Percentiles rank a stretch among this genome's conserved stretches.
Evolutionary conservation across 352 stramenopile genomes (phyloP).

Genomic region (Phytophthora gonapodyides): DNA sequence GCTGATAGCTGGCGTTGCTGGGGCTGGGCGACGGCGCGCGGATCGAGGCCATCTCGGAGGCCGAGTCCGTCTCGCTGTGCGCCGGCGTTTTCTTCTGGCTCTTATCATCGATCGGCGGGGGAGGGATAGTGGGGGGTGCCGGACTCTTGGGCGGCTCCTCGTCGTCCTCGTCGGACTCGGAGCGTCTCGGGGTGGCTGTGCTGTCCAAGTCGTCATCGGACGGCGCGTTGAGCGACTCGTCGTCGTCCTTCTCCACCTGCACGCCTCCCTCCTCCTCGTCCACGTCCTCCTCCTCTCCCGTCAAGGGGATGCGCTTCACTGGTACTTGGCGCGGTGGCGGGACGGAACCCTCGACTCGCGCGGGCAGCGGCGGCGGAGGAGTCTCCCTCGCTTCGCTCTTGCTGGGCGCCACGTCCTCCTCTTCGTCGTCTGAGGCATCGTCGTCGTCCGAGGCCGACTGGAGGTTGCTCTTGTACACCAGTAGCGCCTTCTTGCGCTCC

Average conservation of each 20-base stretch:
- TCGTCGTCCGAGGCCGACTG: constrained; percentile 67
- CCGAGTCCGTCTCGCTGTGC: constrained; percentile 41
- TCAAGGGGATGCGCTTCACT: not conserved
- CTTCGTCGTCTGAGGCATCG: constrained; percentile 48
- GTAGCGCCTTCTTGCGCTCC: constrained; percentile 78
- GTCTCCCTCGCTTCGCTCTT: constrained; percentile 14
- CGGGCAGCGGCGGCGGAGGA: not conserved
- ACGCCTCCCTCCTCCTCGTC: constrained; percentile 61
- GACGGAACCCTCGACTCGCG: constrained; percentile 29
- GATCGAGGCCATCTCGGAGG: constrained; percentile 31
- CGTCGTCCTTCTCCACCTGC: constrained; percentile 76
- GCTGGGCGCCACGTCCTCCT: constrained; percentile 28
- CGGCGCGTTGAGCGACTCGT: constrained; percentile 71
- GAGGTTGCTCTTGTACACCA: constrained; percentile 80
- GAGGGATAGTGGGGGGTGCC: not conserved
- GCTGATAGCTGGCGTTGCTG: constrained; percentile 23
- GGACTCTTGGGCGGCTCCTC: constrained; percentile 16
- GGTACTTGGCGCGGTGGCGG: constrained; percentile 22
- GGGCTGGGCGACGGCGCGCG: constrained; percentile 31
- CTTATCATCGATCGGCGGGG: constrained; percentile 24
- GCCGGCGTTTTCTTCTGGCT: constrained; percentile 14
- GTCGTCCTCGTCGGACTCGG: constrained; percentile 56
- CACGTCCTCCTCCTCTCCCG: constrained; percentile 24
- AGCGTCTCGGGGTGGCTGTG: constrained; percentile 53
- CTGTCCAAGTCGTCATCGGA: constrained; percentile 81